Conservation (phyloP, 2,329 filamentous ascomycete species). For the Exophiala lecanii-corni region DNA sequence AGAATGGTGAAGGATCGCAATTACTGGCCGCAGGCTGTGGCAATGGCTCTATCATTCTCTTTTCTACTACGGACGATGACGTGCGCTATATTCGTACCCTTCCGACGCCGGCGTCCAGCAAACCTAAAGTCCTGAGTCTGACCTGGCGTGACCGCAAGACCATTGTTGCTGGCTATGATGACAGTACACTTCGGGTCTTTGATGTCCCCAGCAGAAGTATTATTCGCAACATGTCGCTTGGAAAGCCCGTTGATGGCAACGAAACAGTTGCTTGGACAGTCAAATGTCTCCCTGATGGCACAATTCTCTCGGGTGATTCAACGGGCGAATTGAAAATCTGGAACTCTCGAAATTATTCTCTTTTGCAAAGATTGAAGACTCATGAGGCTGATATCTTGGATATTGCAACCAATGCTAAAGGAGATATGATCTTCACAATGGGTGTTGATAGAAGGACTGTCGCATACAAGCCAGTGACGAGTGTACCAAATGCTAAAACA, state of each 20-base stretch:
- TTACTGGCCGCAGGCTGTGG: conserved; percentile 84
- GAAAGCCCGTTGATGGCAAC: conserved; percentile 74
- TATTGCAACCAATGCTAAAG: conserved; percentile 75
- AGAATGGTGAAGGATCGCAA: conserved; percentile 43
- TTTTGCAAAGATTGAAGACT: conserved; percentile 76
- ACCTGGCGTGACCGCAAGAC: conserved; percentile 80
- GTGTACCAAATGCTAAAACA: conserved; percentile 42
- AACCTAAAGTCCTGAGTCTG: conserved; percentile 83
- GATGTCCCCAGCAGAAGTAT: conserved; percentile 74
- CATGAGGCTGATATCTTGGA: conserved; percentile 90
- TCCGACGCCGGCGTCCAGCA: conserved; percentile 72
- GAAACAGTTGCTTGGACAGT: conserved; percentile 92
- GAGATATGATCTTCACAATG: conserved; percentile 76
- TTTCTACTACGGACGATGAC: conserved; percentile 80
- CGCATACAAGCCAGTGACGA: conserved; percentile 64
- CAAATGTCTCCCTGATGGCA: conserved; percentile 78
- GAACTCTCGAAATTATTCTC: conserved; percentile 87
- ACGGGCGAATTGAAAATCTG: conserved; percentile 90
- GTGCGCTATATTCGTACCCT: conserved; percentile 74
- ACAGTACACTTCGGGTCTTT: conserved; percentile 88
- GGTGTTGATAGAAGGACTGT: conserved; percentile 88
- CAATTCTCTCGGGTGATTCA: conserved; percentile 92
- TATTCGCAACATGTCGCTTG: conserved; percentile 78
- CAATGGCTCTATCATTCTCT: conserved; percentile 80
- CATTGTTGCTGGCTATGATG: conserved; percentile 88